Evolutionary conservation across 495 filamentous ascomycete species (phyloP), one percentile per base, ranked within the genome.

Genomic region (Ascodesmis nigricans): DNA sequence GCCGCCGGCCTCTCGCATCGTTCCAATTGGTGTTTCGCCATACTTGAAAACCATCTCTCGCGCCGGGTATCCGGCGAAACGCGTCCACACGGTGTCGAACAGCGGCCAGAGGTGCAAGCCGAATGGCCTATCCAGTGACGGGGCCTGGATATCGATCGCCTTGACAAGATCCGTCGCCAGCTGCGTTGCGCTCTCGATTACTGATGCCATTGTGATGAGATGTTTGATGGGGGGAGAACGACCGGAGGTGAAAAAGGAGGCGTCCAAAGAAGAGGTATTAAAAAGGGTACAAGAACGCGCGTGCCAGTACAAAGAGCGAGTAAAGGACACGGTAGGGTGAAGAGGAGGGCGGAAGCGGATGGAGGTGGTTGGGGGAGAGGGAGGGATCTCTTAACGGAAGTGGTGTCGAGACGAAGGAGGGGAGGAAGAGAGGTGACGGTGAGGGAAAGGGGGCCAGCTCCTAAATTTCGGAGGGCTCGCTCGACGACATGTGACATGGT

Each of bases 61-160:
- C 32, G 76, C 69, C 33, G 67, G 62, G 52, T 71, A 76, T 42
- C 83, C 84, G 35, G 63, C 65, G 29, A 78, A 66, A 22, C 55
- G 50, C 53, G 73, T 69, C 58, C 74, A 93, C 47, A 65, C 71
- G 58, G 78, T 70, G 59, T 73, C 73, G 67, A 95, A 97, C 58
- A 87, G 67, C 39, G 87, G 84, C 87, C 87, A 97, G 57, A 95
- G 57, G 27, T 76, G 60, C 40, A 93, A 62, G 51, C 83, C 87
- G 53, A 97, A 93, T 8, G 87, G 87, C 45, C 77, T 69, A 54
- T 93, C 83, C 44, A 93, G 62, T 22, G 78, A 78, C 18, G 84
- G 84, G 35, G 71, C 31, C 32, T 73, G 73, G 33, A 52, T 44
- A 28, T 52, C 44, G 28, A 84, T 44, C 39, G 69, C 52, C 45